Conservation (phyloP, 805 yeast genomes). For the Saturnispora diversa region DNA sequence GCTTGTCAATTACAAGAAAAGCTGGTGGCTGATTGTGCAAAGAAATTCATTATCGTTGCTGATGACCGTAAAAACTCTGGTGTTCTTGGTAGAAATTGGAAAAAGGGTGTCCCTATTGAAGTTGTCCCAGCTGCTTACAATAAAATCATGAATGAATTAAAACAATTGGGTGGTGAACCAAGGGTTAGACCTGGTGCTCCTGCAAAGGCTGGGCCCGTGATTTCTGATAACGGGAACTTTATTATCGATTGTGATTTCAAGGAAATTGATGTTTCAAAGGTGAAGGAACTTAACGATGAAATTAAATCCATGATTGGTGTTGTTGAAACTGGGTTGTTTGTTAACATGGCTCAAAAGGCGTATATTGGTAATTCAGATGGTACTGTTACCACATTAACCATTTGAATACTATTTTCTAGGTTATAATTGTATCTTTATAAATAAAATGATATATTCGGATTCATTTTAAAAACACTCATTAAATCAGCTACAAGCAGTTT, state of each 20-base stretch:
- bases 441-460: too few relatives aligned
- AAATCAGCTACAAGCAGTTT: too few relatives aligned
- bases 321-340: constrained; percentile 91
- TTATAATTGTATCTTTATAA: too few relatives aligned
- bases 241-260: constrained; percentile 93
- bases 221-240: constrained; percentile 92
- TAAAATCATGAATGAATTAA: constrained; percentile 60
- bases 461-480: too few relatives aligned
- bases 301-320: constrained; percentile 83
- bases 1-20: constrained; percentile 97
- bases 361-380: constrained; percentile 90
- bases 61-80: constrained; percentile 80
- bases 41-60: constrained; percentile 78
- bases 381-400: constrained; percentile 30
- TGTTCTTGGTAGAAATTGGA: constrained; percentile 73
- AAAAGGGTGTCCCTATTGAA: constrained; percentile 89
- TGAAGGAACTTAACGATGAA: constrained; percentile 45
- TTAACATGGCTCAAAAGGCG: constrained; percentile 63
- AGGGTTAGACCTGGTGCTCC: constrained; percentile 75
- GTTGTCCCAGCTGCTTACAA: constrained; percentile 84
- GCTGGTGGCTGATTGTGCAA: constrained; percentile 75
- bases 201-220: constrained; percentile 94
- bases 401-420: constrained; percentile 22
- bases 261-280: constrained; percentile 43
- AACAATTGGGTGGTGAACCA: constrained; percentile 56